These are phyloP conservation scores for Yarrowia phangngaensis DNA, from an alignment of 805 yeast genomes.

Conservation along the genomic window DNA sequence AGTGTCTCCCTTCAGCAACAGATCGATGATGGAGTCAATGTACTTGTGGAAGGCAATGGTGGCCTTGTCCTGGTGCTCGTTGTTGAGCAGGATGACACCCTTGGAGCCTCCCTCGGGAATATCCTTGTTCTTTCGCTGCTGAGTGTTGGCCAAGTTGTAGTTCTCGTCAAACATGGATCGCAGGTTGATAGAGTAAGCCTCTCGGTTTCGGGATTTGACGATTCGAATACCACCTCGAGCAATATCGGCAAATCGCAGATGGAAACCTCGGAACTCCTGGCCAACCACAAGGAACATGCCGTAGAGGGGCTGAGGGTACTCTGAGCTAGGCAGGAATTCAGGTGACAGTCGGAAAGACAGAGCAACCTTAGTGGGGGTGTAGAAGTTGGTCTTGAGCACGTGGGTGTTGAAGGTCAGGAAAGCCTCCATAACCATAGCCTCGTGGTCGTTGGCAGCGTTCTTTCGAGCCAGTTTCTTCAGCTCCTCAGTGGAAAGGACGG, in stretches of 20 bases:
- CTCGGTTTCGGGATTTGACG: slow-evolving; percentile 79
- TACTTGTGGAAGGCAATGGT: slow-evolving; percentile 86
- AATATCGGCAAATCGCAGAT: slow-evolving; percentile 91
- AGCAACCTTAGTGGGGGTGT: slow-evolving; percentile 90
- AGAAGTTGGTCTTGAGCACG: slow-evolving; percentile 88
- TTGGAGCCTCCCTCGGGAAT: slow-evolving; percentile 99
- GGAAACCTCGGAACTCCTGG: slow-evolving; percentile 95
- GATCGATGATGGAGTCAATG: slow-evolving; percentile 84
- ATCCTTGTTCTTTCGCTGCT: slow-evolving; percentile 95
- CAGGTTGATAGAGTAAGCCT: slow-evolving; percentile 79
- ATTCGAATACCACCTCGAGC: slow-evolving; percentile 98
- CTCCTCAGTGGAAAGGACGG: slow-evolving; percentile 69
- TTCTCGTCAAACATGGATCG: slow-evolving; percentile 93
- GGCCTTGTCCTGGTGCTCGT: slow-evolving; percentile 73
- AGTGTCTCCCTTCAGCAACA: slow-evolving; percentile 63
- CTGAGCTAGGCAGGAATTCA: slow-evolving; percentile 71
- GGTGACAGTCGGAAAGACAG: slow-evolving; percentile 89
- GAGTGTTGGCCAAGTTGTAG: slow-evolving; percentile 91
- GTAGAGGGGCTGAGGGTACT: slow-evolving; percentile 87
- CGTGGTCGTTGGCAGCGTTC: slow-evolving; percentile 72
- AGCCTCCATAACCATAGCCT: slow-evolving; percentile 74
- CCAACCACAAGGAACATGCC: slow-evolving; percentile 97
- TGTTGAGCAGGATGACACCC: slow-evolving; percentile 80
- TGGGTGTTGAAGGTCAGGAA: slow-evolving; percentile 80
- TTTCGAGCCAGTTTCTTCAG: slow-evolving; percentile 63